These are phyloP conservation scores for Penicillium macrosclerotiorum DNA, from an alignment of 495 filamentous ascomycete genomes.

Conservation along the genomic window DNA sequence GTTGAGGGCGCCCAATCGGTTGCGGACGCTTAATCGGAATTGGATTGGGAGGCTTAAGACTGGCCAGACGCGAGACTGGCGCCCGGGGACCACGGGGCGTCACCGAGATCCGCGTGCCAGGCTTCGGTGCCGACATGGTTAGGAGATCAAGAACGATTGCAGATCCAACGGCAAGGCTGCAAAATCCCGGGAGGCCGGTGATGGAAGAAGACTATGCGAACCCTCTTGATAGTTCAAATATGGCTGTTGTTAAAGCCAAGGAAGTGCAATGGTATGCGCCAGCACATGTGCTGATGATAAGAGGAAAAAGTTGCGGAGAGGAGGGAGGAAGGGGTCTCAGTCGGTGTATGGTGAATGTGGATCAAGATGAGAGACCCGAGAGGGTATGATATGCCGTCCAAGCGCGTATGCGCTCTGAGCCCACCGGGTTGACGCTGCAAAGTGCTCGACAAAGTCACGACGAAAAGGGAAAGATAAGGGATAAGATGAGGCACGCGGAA, in stretches of 20 bases:
- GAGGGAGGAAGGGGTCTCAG: background rate
- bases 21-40: constrained; percentile 41
- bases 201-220: no score
- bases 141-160: background rate
- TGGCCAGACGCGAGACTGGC: constrained; percentile 42
- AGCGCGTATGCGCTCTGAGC: no score
- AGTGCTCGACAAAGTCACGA: background rate
- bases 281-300: no score
- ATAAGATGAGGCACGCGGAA: constrained; percentile 9
- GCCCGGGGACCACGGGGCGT: constrained; percentile 32
- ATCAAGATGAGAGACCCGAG: background rate
- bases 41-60: constrained; percentile 33
- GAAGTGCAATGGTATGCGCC: background rate
- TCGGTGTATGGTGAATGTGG: background rate
- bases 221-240: no score
- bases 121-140: constrained; percentile 31
- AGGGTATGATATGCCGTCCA: background rate
- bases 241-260: background rate
- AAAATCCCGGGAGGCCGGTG: no score
- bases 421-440: no score
- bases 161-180: no score
- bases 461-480: constrained; percentile 11
- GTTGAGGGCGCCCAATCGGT: constrained; percentile 32
- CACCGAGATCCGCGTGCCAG: constrained; percentile 30
- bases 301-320: background rate